phyloP scores from a whole-genome alignment of 192 early-diverging fungal species.

The Thamnidium elegans region DNA sequence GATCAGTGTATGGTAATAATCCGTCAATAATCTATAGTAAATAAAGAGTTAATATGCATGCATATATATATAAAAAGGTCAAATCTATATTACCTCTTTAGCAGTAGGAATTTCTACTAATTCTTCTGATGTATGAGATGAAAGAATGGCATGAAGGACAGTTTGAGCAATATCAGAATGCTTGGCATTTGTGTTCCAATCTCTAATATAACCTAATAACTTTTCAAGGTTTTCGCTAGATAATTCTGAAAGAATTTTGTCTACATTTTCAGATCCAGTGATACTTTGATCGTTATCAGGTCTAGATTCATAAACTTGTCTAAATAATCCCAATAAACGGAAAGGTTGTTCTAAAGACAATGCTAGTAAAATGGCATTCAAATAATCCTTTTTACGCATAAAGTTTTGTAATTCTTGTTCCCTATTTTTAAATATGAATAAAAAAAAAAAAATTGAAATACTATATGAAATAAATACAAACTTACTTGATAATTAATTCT shows the following conservation, averaged over 20 bases:
- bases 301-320: slow-evolving; percentile 53
- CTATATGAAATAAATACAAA: background rate
- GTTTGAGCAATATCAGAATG: slow-evolving; percentile 78
- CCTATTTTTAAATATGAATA: slow-evolving; percentile 36
- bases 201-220: slow-evolving; percentile 78
- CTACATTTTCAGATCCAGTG: slow-evolving; percentile 63
- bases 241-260: slow-evolving; percentile 65
- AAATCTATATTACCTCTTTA: slow-evolving; percentile 57
- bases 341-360: slow-evolving; percentile 89
- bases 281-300: slow-evolving; percentile 51
- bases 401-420: slow-evolving; percentile 92
- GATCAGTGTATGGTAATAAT: slow-evolving; percentile 86
- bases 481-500: slow-evolving; percentile 70
- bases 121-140: slow-evolving; percentile 57
- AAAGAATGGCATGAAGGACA: slow-evolving; percentile 75
- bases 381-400: slow-evolving; percentile 84
- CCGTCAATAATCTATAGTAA: slow-evolving; percentile 61
- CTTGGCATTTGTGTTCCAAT: slow-evolving; percentile 95
- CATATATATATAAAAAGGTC: background rate
- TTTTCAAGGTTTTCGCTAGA: slow-evolving; percentile 70
- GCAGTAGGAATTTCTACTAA: slow-evolving; percentile 75
- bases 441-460: background rate
- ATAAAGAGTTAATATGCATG: background rate
- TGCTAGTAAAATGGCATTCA: slow-evolving; percentile 85
- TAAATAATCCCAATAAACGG: slow-evolving; percentile 72